Base-by-base conservation (phyloP, 805 yeast species). In the baker's yeast (Saccharomyces cerevisiae) region DNA sequence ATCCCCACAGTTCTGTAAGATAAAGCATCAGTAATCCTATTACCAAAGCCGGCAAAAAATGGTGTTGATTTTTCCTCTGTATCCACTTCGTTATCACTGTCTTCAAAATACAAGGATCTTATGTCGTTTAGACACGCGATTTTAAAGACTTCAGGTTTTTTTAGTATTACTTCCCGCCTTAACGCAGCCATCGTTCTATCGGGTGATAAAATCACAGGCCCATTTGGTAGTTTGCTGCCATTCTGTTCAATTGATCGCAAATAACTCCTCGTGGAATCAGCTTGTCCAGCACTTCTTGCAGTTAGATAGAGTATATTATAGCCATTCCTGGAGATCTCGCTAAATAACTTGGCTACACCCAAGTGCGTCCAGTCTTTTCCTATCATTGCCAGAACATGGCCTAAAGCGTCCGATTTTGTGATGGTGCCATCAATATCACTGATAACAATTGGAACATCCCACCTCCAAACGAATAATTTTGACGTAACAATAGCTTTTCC, bases 331-430 rank as follows among this genome's bases (percentile, higher is more conserved):
- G 78, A 66, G 57, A 94, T 94, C 68, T 94, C 99, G n/a, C 82
- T 82, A 67, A 91, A 94, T 54, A 94, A 73, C 64, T 84, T 84
- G 2, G 97, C 96, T 46, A 94, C 99, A 31, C 99, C 99, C 1
- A 83, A 81, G 68, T 94, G 99, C 0, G 99, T 94, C 99, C 99
- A 94, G 73, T 94, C 99, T 61, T 89, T 81, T 4, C 99, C 99
- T 41, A 94, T 75, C 82, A 92, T 83, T 17, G 94, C 90, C 69
- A 94, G 75, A 2, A 94, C 92, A 70, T 94, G 99, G 2, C 99
- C 99, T 63, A 94, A 74, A 0, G 99, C 99, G 73, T 94, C 99
- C 0, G 97, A 90, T 70, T 90, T 91, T 17, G 99, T 94, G 60
- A 94, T 94, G 1, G 99, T 94, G 17, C 99, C 99, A 69, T 94